A percentile compares a stretch with the other conserved stretches of the same genome.
Evolutionary conservation across 2,329 filamentous ascomycete genomes (phyloP).

Genomic region (Neonectria faginata): DNA sequence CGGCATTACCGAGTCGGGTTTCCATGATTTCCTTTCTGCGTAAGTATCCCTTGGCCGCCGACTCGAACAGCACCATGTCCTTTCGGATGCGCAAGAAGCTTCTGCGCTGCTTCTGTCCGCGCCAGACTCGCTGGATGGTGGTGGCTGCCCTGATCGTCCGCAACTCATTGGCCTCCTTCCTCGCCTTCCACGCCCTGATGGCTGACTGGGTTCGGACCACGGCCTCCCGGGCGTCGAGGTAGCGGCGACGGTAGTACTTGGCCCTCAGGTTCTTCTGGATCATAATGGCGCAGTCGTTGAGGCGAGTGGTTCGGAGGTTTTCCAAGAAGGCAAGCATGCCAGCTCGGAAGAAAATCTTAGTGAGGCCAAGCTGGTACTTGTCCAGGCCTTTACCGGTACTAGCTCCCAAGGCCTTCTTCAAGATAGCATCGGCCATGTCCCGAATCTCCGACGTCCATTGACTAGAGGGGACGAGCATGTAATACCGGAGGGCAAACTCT

Average conservation of each 20-base stretch:
- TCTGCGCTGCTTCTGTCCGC: conserved; percentile 89
- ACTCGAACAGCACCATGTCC: conserved; percentile 89
- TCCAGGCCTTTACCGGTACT: conserved; percentile 80
- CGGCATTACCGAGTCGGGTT: conserved; percentile 91
- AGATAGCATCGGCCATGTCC: conserved; percentile 91
- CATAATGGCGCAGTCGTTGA: conserved; percentile 95
- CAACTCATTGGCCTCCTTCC: conserved; percentile 81
- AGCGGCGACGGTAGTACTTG: conserved; percentile 94
- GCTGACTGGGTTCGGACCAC: conserved; percentile 85
- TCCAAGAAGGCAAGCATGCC: conserved; percentile 99
- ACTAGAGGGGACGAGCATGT: conserved; percentile 92
- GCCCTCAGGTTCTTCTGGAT: conserved; percentile 98
- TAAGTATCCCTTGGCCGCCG: conserved; percentile 90
- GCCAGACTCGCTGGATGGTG: conserved; percentile 95
- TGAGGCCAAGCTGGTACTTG: conserved; percentile 97
- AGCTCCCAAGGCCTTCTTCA: conserved; percentile 87
- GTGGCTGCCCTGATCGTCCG: conserved; percentile 89
- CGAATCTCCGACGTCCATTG: conserved; percentile 95
- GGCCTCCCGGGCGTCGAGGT: conserved; percentile 85
- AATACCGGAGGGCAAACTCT: conserved; percentile 96
- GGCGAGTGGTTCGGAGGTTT: conserved; percentile 87
- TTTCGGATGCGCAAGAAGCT: conserved; percentile 81
- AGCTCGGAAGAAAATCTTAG: conserved; percentile 99
- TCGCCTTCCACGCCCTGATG: conserved; percentile 80
- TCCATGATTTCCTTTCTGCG: conserved; percentile 93